Evolutionary conservation across 495 filamentous ascomycete species (phyloP).

Genomic region (Trypethelium eluteriae): DNA sequence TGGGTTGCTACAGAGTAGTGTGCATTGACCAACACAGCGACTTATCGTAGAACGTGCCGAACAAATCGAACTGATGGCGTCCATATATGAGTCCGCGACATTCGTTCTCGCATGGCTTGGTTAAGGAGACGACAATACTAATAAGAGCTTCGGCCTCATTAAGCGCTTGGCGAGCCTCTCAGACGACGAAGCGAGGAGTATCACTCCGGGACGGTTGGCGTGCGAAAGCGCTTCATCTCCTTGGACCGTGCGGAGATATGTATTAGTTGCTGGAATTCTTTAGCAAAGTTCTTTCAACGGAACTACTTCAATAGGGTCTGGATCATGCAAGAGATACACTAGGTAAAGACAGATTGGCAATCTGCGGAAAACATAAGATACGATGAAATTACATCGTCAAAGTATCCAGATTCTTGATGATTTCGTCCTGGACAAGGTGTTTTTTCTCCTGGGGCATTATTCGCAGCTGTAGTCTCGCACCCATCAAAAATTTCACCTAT

Average conservation of each 20-base stretch:
- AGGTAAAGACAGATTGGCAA: neutral
- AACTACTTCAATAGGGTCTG: neutral
- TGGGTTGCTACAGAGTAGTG: too few species aligned
- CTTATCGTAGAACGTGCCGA: neutral
- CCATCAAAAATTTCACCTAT: neutral
- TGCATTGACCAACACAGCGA: neutral
- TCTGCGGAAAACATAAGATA: neutral
- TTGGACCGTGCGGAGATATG: neutral
- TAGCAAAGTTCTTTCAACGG: neutral
- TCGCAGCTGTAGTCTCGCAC: neutral
- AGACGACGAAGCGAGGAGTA: neutral
- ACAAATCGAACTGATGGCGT: neutral
- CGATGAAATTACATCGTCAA: neutral
- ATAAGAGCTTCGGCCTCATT: neutral
- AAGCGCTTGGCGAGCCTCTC: neutral
- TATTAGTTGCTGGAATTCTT: neutral
- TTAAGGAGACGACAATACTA: neutral
- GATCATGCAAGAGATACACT: neutral
- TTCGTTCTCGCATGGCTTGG: neutral
- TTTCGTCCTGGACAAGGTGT: neutral
- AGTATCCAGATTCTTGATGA: neutral
- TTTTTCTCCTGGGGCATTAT: neutral
- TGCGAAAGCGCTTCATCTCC: neutral
- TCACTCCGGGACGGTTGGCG: neutral
- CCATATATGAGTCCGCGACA: neutral